Percentiles rank a stretch among this genome's conserved stretches.
Conservation (phyloP, 2,329 filamentous ascomycete genomes). For the Aspergillus intermedius region DNA sequence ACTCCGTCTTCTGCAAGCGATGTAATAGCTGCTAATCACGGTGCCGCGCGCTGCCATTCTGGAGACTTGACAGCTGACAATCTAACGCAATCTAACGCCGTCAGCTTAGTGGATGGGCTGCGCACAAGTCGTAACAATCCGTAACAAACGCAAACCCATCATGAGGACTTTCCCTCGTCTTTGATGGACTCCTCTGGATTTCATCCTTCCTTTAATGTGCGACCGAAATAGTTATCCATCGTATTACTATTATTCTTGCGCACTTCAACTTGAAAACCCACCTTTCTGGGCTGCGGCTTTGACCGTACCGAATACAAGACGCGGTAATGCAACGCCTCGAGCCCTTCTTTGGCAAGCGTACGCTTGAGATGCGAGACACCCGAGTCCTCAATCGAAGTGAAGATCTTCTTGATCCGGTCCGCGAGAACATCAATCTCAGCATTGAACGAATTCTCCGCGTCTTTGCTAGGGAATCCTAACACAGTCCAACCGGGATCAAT, state of each 20-base stretch:
- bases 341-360: constrained; percentile 67
- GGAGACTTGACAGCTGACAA: no score
- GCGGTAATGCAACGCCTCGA: constrained; percentile 69
- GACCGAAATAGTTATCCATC: no score
- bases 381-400: constrained; percentile 62
- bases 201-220: no score
- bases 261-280: constrained; percentile 25
- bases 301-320: constrained; percentile 66
- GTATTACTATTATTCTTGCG: constrained; percentile 2
- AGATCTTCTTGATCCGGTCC: constrained; percentile 50
- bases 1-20: no score
- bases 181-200: neutral
- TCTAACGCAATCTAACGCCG: no score
- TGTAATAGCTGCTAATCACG: no score
- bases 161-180: neutral
- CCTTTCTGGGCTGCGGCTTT: constrained; percentile 49
- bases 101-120: neutral
- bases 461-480: constrained; percentile 23
- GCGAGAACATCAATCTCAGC: constrained; percentile 61
- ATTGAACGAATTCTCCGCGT: constrained; percentile 56
- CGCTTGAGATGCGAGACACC: constrained; percentile 66
- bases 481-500: constrained; percentile 57
- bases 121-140: neutral
- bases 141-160: neutral
- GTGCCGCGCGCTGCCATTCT: no score